Conservation (phyloP, 129 eudicot species). For the Pittosporum tobira region DNA sequence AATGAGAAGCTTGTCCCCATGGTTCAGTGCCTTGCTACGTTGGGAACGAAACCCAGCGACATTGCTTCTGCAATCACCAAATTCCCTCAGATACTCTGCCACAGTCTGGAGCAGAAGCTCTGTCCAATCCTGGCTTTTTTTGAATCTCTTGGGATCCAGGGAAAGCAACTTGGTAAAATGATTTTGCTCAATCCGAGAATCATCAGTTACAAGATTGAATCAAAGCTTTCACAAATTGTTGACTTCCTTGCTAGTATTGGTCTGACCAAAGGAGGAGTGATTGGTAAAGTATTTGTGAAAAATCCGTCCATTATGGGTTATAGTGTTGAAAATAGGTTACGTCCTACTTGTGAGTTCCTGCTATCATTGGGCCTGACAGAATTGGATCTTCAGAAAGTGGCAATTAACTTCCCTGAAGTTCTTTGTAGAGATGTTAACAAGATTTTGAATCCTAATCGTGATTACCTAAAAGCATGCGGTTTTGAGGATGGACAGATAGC, state of each 20-base stretch:
- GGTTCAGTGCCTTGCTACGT: slow-evolving; percentile 68
- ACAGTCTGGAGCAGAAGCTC: slow-evolving; percentile 84
- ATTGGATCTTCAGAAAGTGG: slow-evolving; percentile 61
- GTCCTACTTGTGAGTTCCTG: slow-evolving; percentile 75
- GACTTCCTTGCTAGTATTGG: slow-evolving; percentile 73
- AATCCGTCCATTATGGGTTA: slow-evolving; percentile 87
- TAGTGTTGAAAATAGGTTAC: slow-evolving; percentile 70
- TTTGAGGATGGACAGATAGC: slow-evolving; percentile 58
- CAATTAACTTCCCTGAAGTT: slow-evolving; percentile 68
- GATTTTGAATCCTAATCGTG: slow-evolving; percentile 55
- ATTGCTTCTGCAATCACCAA: slow-evolving; percentile 81
- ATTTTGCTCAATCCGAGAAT: slow-evolving; percentile 73
- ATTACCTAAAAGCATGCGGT: slow-evolving; percentile 52
- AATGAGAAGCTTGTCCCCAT: slow-evolving; percentile 78
- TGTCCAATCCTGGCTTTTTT: slow-evolving; percentile 87
- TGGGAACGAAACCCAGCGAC: slow-evolving; percentile 69
- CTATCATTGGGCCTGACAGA: slow-evolving; percentile 57
- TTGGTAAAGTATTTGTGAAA: slow-evolving; percentile 76
- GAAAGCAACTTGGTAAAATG: slow-evolving; percentile 85
- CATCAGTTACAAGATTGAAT: slow-evolving; percentile 79
- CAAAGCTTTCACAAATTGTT: slow-evolving; percentile 69
- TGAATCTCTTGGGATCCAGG: slow-evolving; percentile 75
- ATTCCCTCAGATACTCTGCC: slow-evolving; percentile 73
- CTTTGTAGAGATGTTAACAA: slow-evolving; percentile 79
- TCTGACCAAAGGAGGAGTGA: slow-evolving; percentile 48